Evolutionary conservation across 371 early-diverging fungal genomes (phyloP), one percentile per base, ranked within the genome.

Genomic region (Mortierella sp.): DNA sequence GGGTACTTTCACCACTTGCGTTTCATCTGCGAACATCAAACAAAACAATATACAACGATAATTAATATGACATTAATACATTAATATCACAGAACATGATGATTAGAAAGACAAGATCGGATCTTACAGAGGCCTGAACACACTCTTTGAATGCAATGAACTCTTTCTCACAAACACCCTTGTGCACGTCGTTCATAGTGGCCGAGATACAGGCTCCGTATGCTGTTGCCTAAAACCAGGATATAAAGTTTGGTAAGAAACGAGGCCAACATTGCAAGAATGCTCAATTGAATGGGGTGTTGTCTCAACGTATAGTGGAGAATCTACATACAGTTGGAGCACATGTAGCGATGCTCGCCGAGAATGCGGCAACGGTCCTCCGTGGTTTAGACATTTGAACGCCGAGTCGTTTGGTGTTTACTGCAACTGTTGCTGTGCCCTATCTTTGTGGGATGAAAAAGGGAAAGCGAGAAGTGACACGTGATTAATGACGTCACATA

Each of bases 61-160:
- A 32, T 47, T 30, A 20, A 30, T 30, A 30, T 30, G 4, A 30
- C 30, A 30, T 30, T 30, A 30, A 2, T 4, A 30, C 30, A 30
- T 30, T 59, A 22, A 39, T 45, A 45, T 45, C 58, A 12, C 14
- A 57, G 49, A 49, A 32, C 30, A 59, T 22, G 5, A 58, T n/a
- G n/a, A 8, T 49, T 18, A 51, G 4, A 6, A 37, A 22, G 32
- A n/a, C 22, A 10, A 37, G 10, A 6, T 24, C 28, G 5, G 32
- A 39, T 77, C 87, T 86, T 86, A 90, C 89, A 16, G 80, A 83
- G 55, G 83, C 67, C 58, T 89, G 89, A 39, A 91, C 88, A 81
- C 91, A 91, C 12, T 85, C 83, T 63, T 89, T 89, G 72, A 91
- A 91, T 30, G 88, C 88, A 32, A 83, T 68, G 63, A 91, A 91